Percentiles rank a stretch among this genome's conserved stretches.
Evolutionary conservation across 192 early-diverging fungal species (phyloP).

Genomic region (Funneliformis mosseae): DNA sequence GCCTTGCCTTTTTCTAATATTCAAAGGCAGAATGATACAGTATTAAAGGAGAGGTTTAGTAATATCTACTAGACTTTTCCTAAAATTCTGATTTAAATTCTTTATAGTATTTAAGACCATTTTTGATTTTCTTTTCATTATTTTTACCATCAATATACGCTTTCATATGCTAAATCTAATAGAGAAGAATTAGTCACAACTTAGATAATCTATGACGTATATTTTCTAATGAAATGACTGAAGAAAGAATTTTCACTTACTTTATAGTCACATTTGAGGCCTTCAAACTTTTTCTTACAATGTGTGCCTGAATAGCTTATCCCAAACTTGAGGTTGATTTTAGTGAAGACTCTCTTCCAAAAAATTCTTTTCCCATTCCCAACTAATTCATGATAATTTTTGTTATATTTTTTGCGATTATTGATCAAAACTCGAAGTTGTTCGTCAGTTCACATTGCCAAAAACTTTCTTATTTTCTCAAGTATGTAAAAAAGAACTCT

Average conservation of each 20-base stretch:
- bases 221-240: neutral
- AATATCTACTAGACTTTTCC: neutral
- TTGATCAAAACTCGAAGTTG: neutral
- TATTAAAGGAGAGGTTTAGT: too few species aligned
- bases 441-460: neutral
- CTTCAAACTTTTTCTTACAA: neutral
- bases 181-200: neutral
- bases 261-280: neutral
- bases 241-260: neutral
- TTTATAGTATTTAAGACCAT: neutral
- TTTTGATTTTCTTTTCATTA: neutral
- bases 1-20: too few species aligned
- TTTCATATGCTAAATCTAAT: neutral
- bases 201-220: neutral
- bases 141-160: neutral
- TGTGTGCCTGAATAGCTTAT: neutral
- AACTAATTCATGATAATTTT: neutral
- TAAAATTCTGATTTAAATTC: slow-evolving; percentile 2
- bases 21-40: too few species aligned
- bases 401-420: neutral
- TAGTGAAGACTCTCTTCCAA: neutral
- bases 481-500: too few species aligned
- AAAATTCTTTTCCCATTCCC: neutral
- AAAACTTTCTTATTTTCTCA: neutral
- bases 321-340: neutral